Conservation (phyloP, 148 eudicot genomes). For the Mesembryanthemum crystallinum region DNA sequence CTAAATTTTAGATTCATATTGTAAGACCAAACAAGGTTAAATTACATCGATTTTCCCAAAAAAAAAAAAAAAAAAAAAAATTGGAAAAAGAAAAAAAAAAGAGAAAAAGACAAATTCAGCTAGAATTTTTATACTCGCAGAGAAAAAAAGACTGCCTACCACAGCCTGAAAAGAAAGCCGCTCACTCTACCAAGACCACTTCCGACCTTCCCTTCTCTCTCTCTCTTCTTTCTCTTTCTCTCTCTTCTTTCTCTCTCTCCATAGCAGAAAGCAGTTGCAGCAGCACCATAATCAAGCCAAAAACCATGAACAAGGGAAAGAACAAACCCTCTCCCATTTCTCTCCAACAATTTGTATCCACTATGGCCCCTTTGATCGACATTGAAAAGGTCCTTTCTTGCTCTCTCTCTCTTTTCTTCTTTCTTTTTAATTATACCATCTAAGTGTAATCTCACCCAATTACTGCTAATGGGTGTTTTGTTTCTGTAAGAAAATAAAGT, state of each 20-base stretch:
- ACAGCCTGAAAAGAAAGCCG: background rate
- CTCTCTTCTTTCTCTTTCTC: background rate
- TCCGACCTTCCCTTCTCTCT: background rate
- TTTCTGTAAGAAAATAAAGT: background rate
- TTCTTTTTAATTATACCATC: background rate
- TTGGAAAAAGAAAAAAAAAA: no score
- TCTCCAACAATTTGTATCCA: slow-evolving; percentile 72
- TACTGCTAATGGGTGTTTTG: background rate
- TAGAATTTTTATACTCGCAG: no score
- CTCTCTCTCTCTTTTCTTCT: background rate
- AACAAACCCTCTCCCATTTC: slow-evolving; percentile 44
- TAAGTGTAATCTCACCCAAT: background rate
- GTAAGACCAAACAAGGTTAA: no score
- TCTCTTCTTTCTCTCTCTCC: background rate
- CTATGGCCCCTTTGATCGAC: slow-evolving; percentile 76
- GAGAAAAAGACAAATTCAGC: no score
- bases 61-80: no score
- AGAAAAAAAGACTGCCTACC: no score
- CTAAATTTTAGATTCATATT: no score
- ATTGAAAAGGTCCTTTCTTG: slow-evolving; percentile 65
- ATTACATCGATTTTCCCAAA: no score
- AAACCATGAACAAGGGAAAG: slow-evolving; percentile 45
- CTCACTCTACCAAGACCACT: background rate
- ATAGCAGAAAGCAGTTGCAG: background rate
- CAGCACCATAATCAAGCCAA: background rate